Evolutionary conservation across 495 filamentous ascomycete species (phyloP), one percentile per base, ranked within the genome.

Genomic region (Penicillium robsamsonii): DNA sequence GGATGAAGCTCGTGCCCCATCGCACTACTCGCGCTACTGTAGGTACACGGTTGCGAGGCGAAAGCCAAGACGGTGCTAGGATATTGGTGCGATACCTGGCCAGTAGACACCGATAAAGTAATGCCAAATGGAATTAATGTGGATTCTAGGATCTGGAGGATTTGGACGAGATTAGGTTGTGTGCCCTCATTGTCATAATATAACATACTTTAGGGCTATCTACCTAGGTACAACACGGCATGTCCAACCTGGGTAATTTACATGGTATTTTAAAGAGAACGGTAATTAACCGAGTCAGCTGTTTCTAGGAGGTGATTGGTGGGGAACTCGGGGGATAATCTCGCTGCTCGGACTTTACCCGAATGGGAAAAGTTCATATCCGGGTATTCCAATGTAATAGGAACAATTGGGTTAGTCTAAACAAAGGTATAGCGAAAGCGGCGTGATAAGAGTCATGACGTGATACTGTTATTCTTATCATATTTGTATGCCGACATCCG

Each of bases 381-480:
- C 17, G 49, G 45, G 37, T 12, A 54, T 55, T 27, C 38, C 35
- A 48, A 43, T 40, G 8, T 47, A 30, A 48, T 33, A 33, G 5
- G 27, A n/a, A 8, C 17, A 31, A 10, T 11, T 11, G 47, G 33
- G 18, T 50, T 38, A 41, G 37, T 40, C 38, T 15, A 49, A 22
- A 44, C 27, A 46, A 54, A 17, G 48, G 41, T 18, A 51, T 11
- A 50, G 58, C 63, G 60, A 56, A 61, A 61, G 53, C 62, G 65
- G 61, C 62, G 51, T 45, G 61, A 67, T 67, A 62, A 63, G 48
- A 53, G 49, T 47, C 42, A 66, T 68, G 66, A 68, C 66, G 66
- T 62, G 60, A 58, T 56, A 57, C 49, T 59, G 50, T 68, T 58
- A 57, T 57, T 64, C 65, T 68, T 67, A 67, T 67, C 65, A 38